Evolutionary conservation across 768 basidiomycete genomes (phyloP), one percentile per base, ranked within the genome.

Genomic region (Russula emetica): DNA sequence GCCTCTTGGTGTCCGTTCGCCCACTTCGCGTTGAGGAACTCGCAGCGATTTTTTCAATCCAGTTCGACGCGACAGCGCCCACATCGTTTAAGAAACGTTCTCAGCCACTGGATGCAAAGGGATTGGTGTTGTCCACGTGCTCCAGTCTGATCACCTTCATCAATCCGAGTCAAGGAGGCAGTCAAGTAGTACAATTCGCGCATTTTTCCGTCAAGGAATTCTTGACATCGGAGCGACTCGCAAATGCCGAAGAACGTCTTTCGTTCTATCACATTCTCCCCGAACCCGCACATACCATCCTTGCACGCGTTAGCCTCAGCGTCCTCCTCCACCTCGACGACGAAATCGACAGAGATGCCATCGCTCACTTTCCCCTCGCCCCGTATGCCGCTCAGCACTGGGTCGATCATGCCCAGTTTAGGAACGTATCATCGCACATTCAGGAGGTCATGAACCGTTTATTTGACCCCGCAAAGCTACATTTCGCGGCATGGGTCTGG

Each of bases 151-250:
- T 13, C 9, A 2, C 18, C 0, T 3, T 16, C n/a, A 7, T 62
- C 16, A 1, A n/a, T n/a, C n/a, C n/a, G n/a, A n/a, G 14, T 9
- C 4, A 5, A 4, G 45, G 16, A 20, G 30, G 22, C 16, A 9
- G 5, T 1, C 32, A 22, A 34, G 13, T 53, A 0, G 32, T 53
- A 1, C 52, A 32, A 34, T 53, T 53, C n/a, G 22, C 52, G 3
- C 52, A 53, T 13, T 53, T 8, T 5, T 34, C 52, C 2, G 52
- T 52, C 24, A 28, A 18, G 45, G n/a, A 47, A 1, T 47, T 11
- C 53, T 55, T 64, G 45, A 49, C 32, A 6, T 64, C 63, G n/a
- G 5, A 50, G 1, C 63, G 45, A 11, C 60, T 64, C 22, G 28
- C 44, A 1, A 26, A 18, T 0, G 20, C 28, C 5, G 45, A 36